Base-by-base conservation (phyloP, 179 eudicot species). In the Beta lomatogona region DNA sequence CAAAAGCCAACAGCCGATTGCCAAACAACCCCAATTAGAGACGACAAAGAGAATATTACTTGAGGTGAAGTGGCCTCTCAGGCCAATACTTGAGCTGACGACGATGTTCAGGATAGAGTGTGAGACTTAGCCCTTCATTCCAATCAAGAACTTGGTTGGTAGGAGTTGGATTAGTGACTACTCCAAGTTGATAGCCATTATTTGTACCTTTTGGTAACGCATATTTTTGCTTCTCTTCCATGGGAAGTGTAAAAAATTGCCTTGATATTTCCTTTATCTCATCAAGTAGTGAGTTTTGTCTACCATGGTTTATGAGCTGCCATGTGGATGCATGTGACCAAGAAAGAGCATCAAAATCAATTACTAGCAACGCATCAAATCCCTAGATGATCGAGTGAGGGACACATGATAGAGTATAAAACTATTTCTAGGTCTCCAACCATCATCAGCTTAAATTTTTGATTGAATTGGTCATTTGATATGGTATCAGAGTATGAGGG, bases 221-320 rank as follows among this genome's bases (percentile, higher is more conserved):
- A 73, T 66, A 81, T 75, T 84, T 88, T 68, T 50, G 77, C 77
- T 89, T 91, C 84, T 86, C 90, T 14, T 89, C 89, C 13, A 72
- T 46, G 19, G 93, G 83, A 73, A 86, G 83, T 41, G 45, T 81
- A 71, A 88, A 86, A 76, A 89, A 86, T 21, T 77, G 63, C 86
- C 76, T 88, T 12, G 82, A 86, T 75, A 87, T 80, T 82, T 74
- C 79, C 19, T 21, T 79, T 75, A 84, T 52, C 77, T 89, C 85
- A 19, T 91, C 91, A 21, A 91, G 77, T 21, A 85, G 79, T 14
- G 84, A 76, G 25, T 55, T 75, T 79, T 83, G 68, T 72, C 88
- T 84, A 57, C 93, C 93, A 86, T 91, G 93, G 80, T 88, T 88
- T 75, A 86, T 82, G 9, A 83, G 86, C 91, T 90, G 81, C 44